Percentiles rank a stretch among this genome's conserved stretches.
phyloP scores from a whole-genome alignment of 192 early-diverging fungal species.

The Lobulomyces angularis region DNA sequence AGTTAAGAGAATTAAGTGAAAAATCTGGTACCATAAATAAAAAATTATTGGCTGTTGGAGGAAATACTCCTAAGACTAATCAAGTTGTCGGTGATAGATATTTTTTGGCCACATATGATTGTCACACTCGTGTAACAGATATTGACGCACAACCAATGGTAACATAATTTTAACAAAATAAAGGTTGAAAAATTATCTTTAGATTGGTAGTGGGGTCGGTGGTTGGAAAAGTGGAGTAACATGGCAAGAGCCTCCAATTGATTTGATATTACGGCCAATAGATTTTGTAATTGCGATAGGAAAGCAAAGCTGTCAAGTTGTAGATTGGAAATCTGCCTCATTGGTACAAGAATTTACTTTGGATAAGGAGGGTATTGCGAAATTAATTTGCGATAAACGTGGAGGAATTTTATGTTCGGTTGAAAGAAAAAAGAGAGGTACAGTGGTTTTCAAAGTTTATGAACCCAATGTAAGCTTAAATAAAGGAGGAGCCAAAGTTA shows the following conservation, averaged over 20 bases:
- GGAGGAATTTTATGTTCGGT: conserved; percentile 17
- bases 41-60: conserved; percentile 37
- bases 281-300: conserved; percentile 33
- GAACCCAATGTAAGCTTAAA: too few species aligned
- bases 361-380: conserved; percentile 12
- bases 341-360: conserved; percentile 24
- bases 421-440: conserved; percentile 20
- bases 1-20: conserved; percentile 16
- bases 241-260: conserved; percentile 32
- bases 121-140: conserved; percentile 36
- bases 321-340: conserved; percentile 33
- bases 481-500: too few species aligned
- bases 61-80: conserved; percentile 4
- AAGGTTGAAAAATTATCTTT: too few species aligned
- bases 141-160: conserved; percentile 33
- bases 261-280: conserved; percentile 29
- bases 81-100: conserved; percentile 28
- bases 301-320: conserved; percentile 27
- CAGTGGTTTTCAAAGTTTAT: neutral
- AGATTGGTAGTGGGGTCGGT: conserved; percentile 38
- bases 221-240: conserved; percentile 42
- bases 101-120: conserved; percentile 39
- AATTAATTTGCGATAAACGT: conserved; percentile 11
- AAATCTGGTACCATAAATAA: conserved; percentile 31
- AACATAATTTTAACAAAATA: too few species aligned